Conservation (phyloP, 768 basidiomycete species). For the Clavulina sp. region DNA sequence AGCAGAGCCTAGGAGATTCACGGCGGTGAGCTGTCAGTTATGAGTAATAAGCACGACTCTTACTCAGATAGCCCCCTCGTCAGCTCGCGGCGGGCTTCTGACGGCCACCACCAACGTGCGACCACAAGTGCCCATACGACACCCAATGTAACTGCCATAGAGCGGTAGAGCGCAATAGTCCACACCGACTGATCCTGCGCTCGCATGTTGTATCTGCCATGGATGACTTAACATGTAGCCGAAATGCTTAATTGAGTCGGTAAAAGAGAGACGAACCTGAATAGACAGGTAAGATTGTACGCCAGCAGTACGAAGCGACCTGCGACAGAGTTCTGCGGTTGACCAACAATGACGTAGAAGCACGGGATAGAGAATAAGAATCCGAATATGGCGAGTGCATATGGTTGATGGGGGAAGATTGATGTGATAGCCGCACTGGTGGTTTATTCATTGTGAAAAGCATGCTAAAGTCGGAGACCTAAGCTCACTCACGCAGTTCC, state of each 20-base stretch:
- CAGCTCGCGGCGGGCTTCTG: slow-evolving; percentile 79
- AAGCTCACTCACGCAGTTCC: slow-evolving; percentile 50
- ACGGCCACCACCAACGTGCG: slow-evolving; percentile 89
- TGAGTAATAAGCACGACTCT: slow-evolving; percentile 15
- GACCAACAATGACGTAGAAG: slow-evolving; percentile 74
- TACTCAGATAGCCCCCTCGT: slow-evolving; percentile 76
- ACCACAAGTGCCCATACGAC: slow-evolving; percentile 81
- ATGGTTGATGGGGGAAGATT: slow-evolving; percentile 56
- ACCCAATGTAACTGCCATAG: slow-evolving; percentile 63
- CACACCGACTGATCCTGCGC: slow-evolving; percentile 42
- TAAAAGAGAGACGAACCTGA: slow-evolving; percentile 18
- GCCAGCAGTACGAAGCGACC: slow-evolving; percentile 71
- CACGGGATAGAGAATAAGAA: slow-evolving; percentile 85
- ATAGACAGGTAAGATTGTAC: slow-evolving; percentile 72
- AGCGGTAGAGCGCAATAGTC: slow-evolving; percentile 59
- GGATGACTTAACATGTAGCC: slow-evolving; percentile 21
- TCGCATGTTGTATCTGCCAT: slow-evolving; percentile 59
- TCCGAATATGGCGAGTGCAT: slow-evolving; percentile 64
- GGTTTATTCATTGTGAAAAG: background rate
- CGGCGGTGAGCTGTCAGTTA: background rate
- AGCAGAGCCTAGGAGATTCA: slow-evolving; percentile 46
- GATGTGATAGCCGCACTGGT: slow-evolving; percentile 20
- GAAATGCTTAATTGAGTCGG: slow-evolving; percentile 1
- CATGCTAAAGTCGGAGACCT: background rate
- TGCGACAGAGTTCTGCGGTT: slow-evolving; percentile 56